Conservation (phyloP, 345 rosid genomes). For the Mangifera indica region DNA sequence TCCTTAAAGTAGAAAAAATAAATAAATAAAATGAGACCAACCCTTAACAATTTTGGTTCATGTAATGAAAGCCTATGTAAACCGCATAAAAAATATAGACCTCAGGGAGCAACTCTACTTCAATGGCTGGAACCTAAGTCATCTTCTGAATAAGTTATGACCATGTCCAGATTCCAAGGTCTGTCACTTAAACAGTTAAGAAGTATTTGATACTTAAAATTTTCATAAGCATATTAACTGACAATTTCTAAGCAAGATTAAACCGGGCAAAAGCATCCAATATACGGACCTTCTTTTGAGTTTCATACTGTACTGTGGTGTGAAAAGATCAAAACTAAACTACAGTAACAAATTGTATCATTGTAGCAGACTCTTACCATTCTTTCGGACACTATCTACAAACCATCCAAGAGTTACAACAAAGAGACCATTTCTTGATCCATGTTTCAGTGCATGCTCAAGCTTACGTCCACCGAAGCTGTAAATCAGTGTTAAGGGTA, state of each 20-base stretch:
- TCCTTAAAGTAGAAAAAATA: not conserved
- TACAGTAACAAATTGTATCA: constrained; percentile 1
- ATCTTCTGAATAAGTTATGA: not conserved
- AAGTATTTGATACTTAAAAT: not conserved
- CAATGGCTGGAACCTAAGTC: not conserved
- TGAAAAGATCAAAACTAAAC: not conserved
- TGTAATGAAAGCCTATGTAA: not conserved
- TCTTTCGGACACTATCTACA: constrained; percentile 86
- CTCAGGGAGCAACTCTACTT: not conserved
- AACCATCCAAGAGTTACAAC: constrained; percentile 91
- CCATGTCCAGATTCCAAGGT: not conserved
- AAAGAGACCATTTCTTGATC: constrained; percentile 70
- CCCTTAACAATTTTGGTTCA: not conserved
- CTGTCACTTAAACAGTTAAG: not conserved
- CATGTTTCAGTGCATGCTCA: constrained; percentile 90
- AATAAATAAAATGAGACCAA: not conserved
- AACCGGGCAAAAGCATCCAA: not conserved
- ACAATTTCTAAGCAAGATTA: not conserved
- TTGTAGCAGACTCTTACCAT: constrained; percentile 43
- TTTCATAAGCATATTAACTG: not conserved
- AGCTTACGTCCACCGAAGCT: constrained; percentile 85
- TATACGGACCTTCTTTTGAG: not conserved
- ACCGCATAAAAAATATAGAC: not conserved
- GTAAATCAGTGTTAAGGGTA: constrained; percentile 58
- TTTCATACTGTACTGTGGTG: not conserved